Evolutionary conservation across 345 rosid genomes (phyloP).

Genomic region (Chamaenerion angustifolium): DNA sequence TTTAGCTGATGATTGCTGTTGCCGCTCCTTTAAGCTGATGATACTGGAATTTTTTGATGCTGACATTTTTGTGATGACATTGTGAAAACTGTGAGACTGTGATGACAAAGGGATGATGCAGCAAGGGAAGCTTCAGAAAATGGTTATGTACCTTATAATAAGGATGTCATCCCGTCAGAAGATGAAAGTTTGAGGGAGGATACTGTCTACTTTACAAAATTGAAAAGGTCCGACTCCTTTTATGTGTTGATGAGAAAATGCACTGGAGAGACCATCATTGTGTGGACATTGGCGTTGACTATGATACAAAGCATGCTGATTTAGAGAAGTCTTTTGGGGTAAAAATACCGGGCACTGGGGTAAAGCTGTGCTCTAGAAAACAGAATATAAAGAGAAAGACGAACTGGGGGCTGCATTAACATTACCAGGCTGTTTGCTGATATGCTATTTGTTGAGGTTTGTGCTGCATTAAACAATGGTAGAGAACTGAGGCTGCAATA

Average conservation of each 20-base stretch:
- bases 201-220: constrained; percentile 22
- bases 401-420: no score
- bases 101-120: constrained; percentile 50
- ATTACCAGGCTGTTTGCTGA: no score
- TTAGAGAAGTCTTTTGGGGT: constrained; percentile 88
- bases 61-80: no score
- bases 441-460: no score
- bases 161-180: constrained; percentile 20
- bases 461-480: no score
- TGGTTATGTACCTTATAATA: constrained; percentile 54
- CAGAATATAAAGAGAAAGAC: constrained; percentile 50
- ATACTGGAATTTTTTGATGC: no score
- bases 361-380: constrained; percentile 53
- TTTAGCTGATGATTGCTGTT: no score
- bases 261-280: constrained; percentile 73
- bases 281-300: constrained; percentile 64
- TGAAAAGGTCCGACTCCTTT: constrained; percentile 30
- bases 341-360: constrained; percentile 61
- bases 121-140: constrained; percentile 70
- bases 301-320: constrained; percentile 75
- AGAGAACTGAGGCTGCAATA: no score
- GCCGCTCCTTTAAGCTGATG: no score
- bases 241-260: constrained; percentile 59
- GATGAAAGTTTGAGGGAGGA: constrained; percentile 26
- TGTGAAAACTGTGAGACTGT: no score